Conservation (phyloP, 495 filamentous ascomycete genomes). For the Neurospora hispaniola region DNA sequence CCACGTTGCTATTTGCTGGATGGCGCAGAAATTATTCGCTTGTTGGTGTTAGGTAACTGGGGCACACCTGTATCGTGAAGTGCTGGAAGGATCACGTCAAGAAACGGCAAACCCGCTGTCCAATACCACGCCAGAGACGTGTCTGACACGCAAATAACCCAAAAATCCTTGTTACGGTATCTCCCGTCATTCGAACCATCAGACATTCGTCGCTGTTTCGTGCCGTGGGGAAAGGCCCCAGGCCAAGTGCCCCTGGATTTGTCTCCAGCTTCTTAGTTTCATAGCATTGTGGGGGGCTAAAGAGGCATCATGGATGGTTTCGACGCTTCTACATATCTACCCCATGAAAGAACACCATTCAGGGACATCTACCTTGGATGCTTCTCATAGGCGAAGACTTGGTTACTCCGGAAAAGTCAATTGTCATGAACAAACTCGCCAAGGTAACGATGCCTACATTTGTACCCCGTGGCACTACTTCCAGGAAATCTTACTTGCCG, state of each 20-base stretch:
- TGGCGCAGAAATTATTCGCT: background rate
- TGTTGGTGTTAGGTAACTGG: background rate
- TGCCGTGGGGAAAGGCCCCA: background rate
- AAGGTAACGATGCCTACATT: too few relatives aligned
- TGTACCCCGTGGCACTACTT: too few relatives aligned
- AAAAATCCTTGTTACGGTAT: background rate
- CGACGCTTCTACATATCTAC: too few relatives aligned
- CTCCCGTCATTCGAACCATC: background rate
- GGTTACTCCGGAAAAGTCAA: too few relatives aligned
- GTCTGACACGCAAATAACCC: background rate
- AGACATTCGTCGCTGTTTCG: background rate
- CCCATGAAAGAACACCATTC: too few relatives aligned
- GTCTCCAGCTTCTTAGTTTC: background rate
- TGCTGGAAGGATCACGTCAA: background rate
- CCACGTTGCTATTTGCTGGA: background rate
- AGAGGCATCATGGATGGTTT: too few relatives aligned
- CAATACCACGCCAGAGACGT: background rate
- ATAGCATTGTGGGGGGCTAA: too few relatives aligned
- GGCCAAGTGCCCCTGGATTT: background rate
- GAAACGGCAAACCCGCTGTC: background rate
- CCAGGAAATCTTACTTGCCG: too few relatives aligned
- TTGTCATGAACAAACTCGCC: too few relatives aligned
- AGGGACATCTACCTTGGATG: too few relatives aligned
- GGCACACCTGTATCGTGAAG: background rate
- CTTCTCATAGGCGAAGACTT: too few relatives aligned